Evolutionary conservation across 169 alveolate genomes (phyloP).

Genomic region (Fabrea salina): DNA sequence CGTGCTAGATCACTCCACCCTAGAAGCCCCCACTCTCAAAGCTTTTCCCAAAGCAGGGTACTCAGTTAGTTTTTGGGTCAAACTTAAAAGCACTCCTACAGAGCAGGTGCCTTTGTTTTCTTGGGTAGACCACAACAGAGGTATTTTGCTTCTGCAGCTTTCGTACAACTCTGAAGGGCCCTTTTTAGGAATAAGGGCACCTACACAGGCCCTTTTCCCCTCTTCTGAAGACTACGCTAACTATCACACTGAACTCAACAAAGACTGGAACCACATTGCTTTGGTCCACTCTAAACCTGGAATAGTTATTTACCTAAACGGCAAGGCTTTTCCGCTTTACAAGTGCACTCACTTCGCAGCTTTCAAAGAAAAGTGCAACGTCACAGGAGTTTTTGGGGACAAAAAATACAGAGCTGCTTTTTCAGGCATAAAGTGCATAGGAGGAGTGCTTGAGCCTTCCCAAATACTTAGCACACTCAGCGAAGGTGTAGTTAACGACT

Average conservation of each 20-base stretch:
- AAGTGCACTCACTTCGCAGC: constrained; percentile 8
- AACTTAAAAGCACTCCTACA: neutral
- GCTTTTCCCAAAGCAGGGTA: constrained; percentile 22
- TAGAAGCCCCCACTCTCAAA: neutral
- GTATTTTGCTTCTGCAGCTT: constrained; percentile 5
- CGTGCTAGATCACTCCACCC: neutral
- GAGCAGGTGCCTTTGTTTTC: constrained; percentile 14
- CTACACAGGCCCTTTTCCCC: constrained; percentile 22
- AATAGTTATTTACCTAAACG: constrained; percentile 2
- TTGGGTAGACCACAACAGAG: constrained; percentile 32
- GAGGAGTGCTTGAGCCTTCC: constrained; percentile 11
- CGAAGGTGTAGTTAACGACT: neutral
- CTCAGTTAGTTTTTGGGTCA: constrained; percentile 18
- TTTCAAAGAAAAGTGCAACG: constrained; percentile 5
- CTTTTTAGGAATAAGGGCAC: neutral
- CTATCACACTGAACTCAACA: neutral
- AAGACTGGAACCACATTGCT: constrained; percentile 21
- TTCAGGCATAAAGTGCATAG: neutral
- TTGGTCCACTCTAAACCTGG: constrained; percentile 17
- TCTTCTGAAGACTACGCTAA: neutral
- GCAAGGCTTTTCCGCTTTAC: neutral
- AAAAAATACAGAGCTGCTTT: neutral
- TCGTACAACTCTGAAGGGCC: neutral
- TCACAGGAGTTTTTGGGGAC: constrained; percentile 28
- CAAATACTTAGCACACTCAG: neutral